Conservation (phyloP, 805 yeast genomes). For the Hanseniaspora valbyensis region DNA sequence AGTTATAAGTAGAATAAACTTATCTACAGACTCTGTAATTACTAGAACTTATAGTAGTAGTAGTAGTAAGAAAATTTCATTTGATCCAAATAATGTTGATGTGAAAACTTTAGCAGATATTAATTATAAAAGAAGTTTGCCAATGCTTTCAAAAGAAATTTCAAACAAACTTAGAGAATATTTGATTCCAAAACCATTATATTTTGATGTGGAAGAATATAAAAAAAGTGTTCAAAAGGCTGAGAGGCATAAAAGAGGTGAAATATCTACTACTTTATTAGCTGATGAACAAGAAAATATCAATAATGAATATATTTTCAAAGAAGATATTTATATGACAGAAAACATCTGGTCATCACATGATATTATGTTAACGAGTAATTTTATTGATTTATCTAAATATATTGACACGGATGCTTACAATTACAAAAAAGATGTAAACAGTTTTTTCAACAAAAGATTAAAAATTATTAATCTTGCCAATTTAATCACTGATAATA, state of each 20-base stretch:
- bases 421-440: background rate
- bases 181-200: background rate
- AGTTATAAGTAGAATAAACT: background rate
- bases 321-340: background rate
- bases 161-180: background rate
- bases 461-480: background rate
- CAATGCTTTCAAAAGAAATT: conserved; percentile 1
- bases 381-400: background rate
- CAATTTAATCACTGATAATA: background rate
- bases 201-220: background rate
- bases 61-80: background rate
- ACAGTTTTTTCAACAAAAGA: background rate
- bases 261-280: background rate
- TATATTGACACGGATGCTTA: background rate
- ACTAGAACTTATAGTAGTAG: background rate
- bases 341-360: background rate
- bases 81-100: background rate
- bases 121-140: background rate
- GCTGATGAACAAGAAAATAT: background rate
- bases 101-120: background rate
- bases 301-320: background rate
- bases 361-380: background rate
- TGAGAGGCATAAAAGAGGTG: background rate
- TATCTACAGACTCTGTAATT: background rate
- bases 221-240: background rate